A percentile compares a stretch with the other conserved stretches of the same genome.
phyloP scores from a whole-genome alignment of 2,329 filamentous ascomycete genomes.

The Torrubiellomyces zombiae region DNA sequence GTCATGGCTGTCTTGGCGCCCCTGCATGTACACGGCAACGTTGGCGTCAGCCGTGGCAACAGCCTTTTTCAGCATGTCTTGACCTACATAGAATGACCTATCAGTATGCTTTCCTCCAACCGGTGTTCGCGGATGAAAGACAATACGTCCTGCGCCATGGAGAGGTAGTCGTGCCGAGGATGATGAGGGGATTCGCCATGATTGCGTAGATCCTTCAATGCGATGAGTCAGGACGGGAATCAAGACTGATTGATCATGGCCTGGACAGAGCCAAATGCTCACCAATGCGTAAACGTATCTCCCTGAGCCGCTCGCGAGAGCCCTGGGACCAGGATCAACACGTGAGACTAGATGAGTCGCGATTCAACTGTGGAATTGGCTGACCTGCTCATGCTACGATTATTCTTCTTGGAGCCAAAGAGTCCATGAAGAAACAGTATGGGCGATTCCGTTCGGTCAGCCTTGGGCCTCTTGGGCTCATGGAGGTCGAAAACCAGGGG shows the following conservation, averaged over 20 bases:
- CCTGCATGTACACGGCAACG: no score
- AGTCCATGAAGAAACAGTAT: slow-evolving; percentile 85
- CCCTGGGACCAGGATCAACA: no score
- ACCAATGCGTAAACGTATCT: slow-evolving; percentile 71
- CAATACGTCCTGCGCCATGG: slow-evolving; percentile 71
- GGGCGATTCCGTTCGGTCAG: slow-evolving; percentile 31
- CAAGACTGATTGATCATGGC: no score
- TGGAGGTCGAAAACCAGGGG: slow-evolving; percentile 51
- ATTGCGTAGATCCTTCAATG: slow-evolving; percentile 64
- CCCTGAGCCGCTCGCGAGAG: slow-evolving; percentile 63
- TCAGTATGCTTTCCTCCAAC: slow-evolving; percentile 56
- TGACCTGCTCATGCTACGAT: slow-evolving; percentile 86
- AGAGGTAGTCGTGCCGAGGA: slow-evolving; percentile 57
- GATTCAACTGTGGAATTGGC: no score
- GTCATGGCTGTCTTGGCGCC: slow-evolving; percentile 90
- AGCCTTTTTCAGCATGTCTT: no score
- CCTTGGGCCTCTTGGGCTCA: slow-evolving; percentile 28
- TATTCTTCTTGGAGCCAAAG: slow-evolving; percentile 92
- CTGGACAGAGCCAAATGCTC: slow-evolving; percentile 13
- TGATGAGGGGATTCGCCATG: slow-evolving; percentile 81
- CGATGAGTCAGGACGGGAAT: no score
- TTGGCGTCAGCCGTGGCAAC: no score
- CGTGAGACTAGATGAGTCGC: no score
- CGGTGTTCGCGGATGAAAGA: slow-evolving; percentile 58
- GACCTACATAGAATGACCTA: slow-evolving; percentile 80